Conservation (phyloP, 495 filamentous ascomycete genomes). For the Letharia columbiana region DNA sequence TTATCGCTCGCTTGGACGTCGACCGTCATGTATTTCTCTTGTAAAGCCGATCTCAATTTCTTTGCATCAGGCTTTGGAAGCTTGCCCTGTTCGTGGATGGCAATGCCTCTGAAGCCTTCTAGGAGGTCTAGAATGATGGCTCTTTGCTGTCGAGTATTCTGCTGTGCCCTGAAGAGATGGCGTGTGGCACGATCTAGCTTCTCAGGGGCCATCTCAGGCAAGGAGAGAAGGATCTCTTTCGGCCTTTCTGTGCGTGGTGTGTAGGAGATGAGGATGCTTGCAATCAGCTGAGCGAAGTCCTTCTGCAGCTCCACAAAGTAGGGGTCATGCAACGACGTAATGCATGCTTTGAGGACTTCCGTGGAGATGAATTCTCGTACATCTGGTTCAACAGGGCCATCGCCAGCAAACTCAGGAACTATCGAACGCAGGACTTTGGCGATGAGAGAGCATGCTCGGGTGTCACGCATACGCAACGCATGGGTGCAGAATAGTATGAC, state of each 20-base stretch:
- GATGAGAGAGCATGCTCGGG: conserved; percentile 77
- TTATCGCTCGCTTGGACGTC: conserved; percentile 37
- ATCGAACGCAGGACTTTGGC: conserved; percentile 76
- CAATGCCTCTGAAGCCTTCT: conserved; percentile 75
- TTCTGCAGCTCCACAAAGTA: conserved; percentile 97
- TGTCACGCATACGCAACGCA: conserved; percentile 82
- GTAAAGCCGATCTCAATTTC: conserved; percentile 42
- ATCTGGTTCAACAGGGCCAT: conserved; percentile 48
- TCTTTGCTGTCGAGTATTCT: conserved; percentile 63
- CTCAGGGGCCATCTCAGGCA: conserved; percentile 51
- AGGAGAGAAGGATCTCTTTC: conserved; percentile 44
- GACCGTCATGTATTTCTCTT: conserved; percentile 48
- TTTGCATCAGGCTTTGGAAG: conserved; percentile 49
- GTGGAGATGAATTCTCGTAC: conserved; percentile 87
- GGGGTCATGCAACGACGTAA: conserved; percentile 82
- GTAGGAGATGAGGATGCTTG: conserved; percentile 71
- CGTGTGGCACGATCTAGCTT: conserved; percentile 55
- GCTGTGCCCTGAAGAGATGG: conserved; percentile 40
- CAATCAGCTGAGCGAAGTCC: conserved; percentile 82
- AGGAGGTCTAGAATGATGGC: conserved; percentile 80
- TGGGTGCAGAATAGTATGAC: conserved; percentile 87
- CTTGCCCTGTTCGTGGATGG: conserved; percentile 87
- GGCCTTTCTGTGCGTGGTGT: conserved; percentile 48
- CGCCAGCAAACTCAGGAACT: conserved; percentile 62
- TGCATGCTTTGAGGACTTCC: conserved; percentile 72